Conservation (phyloP, 257 asterid genomes). For the Anisodus tanguticus region DNA sequence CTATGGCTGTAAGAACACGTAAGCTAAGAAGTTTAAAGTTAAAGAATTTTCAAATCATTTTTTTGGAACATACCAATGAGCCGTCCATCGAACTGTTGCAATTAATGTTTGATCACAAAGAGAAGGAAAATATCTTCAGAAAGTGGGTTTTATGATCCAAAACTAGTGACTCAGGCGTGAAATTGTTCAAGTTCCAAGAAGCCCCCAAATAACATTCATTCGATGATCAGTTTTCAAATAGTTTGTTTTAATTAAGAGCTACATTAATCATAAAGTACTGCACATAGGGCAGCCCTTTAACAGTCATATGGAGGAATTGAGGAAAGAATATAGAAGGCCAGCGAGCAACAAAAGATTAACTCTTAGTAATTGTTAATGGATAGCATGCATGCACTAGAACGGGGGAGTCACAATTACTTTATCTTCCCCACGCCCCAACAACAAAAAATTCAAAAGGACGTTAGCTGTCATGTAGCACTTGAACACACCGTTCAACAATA, state of each 20-base stretch:
- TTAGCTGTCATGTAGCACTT: neutral
- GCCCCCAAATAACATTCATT: neutral
- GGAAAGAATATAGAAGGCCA: slow-evolving; percentile 7
- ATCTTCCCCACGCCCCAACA: neutral
- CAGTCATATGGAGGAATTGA: neutral
- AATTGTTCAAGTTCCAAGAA: neutral
- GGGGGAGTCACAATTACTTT: neutral
- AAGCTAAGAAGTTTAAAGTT: too few species aligned
- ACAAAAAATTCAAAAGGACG: neutral
- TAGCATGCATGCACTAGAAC: neutral
- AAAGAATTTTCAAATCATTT: too few species aligned
- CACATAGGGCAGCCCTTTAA: neutral
- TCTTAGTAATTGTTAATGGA: neutral
- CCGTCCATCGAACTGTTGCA: neutral
- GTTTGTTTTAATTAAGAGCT: neutral
- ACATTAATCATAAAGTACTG: neutral
- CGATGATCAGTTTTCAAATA: slow-evolving; percentile 2
- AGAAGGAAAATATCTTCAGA: neutral
- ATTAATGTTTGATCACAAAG: neutral
- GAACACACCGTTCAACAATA: neutral
- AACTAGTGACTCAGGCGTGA: neutral
- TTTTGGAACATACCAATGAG: too few species aligned
- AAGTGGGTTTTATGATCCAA: neutral
- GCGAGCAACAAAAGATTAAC: neutral
- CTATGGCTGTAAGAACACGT: neutral